These are phyloP conservation scores for Boletales sp. DNA, from an alignment of 768 basidiomycete genomes.

Conservation along the genomic window DNA sequence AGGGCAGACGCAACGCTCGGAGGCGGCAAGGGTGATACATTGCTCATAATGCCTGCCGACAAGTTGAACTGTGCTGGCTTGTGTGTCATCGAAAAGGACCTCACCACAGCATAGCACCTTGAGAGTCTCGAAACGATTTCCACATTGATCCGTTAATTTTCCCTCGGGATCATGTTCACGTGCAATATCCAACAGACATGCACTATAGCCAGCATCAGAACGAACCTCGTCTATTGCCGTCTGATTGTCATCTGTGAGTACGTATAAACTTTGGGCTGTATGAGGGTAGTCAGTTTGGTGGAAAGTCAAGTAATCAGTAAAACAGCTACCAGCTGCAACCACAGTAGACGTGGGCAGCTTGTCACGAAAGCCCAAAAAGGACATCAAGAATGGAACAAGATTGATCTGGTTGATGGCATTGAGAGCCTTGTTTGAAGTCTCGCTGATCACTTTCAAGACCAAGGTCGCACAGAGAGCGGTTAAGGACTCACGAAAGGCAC, in stretches of 20 bases:
- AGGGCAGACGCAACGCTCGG: slow-evolving; percentile 56
- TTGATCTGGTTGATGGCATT: slow-evolving; percentile 75
- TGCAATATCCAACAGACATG: slow-evolving; percentile 64
- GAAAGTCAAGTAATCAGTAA: not conserved
- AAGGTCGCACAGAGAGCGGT: not conserved
- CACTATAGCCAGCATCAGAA: slow-evolving; percentile 54
- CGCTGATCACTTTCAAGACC: slow-evolving; percentile 44
- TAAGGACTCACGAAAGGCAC: slow-evolving; percentile 85
- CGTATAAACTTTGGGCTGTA: slow-evolving; percentile 87
- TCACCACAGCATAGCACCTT: slow-evolving; percentile 69
- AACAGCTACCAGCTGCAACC: slow-evolving; percentile 67
- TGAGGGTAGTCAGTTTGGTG: not conserved
- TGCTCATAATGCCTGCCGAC: slow-evolving; percentile 64
- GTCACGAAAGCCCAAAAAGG: slow-evolving; percentile 74
- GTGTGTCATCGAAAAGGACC: slow-evolving; percentile 8
- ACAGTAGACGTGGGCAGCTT: slow-evolving; percentile 69
- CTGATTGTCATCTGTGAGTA: slow-evolving; percentile 89
- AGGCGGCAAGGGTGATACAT: slow-evolving; percentile 74
- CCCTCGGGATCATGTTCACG: slow-evolving; percentile 32
- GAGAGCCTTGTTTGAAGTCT: slow-evolving; percentile 88
- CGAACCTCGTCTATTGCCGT: slow-evolving; percentile 66
- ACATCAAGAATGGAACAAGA: slow-evolving; percentile 81
- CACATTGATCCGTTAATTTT: slow-evolving; percentile 40
- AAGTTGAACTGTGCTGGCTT: not conserved
- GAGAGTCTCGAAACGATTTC: slow-evolving; percentile 52